A percentile compares a stretch with the other conserved stretches of the same genome.
These are phyloP conservation scores for Daphne laureola DNA, from an alignment of 441 rosid species.

Conservation along the genomic window DNA sequence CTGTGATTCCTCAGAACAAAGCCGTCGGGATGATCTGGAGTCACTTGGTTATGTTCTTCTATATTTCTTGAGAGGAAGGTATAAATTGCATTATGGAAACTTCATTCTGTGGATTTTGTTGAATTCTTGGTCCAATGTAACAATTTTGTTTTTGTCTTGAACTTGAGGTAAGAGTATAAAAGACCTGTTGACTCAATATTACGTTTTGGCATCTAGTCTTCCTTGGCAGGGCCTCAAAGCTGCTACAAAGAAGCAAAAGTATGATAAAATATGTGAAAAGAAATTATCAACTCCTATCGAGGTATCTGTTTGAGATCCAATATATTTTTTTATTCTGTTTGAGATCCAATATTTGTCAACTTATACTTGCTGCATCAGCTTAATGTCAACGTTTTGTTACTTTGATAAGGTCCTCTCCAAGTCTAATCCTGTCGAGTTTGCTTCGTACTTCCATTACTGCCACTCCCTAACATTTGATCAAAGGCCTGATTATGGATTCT, in stretches of 20 bases:
- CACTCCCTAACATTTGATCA: slow-evolving; percentile 81
- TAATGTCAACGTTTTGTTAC: slow-evolving; percentile 3
- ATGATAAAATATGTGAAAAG: slow-evolving; percentile 66
- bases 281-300: slow-evolving; percentile 63
- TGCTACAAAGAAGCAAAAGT: slow-evolving; percentile 63
- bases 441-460: slow-evolving; percentile 86
- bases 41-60: slow-evolving; percentile 61
- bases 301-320: slow-evolving; percentile 24
- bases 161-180: neutral
- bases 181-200: slow-evolving; percentile 11
- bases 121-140: neutral
- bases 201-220: slow-evolving; percentile 33
- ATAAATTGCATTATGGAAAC: slow-evolving; percentile 9
- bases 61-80: slow-evolving; percentile 69
- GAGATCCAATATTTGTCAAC: neutral
- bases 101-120: slow-evolving; percentile 4
- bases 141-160: slow-evolving; percentile 1
- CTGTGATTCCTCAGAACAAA: slow-evolving; percentile 41
- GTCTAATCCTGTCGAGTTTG: slow-evolving; percentile 88
- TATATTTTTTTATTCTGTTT: too few species aligned
- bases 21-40: slow-evolving; percentile 69
- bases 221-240: slow-evolving; percentile 76
- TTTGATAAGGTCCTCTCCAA: slow-evolving; percentile 72
- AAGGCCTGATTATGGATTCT: slow-evolving; percentile 86
- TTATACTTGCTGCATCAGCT: neutral